phyloP scores from a whole-genome alignment of 2,329 filamentous ascomycete species.

The Ophiosphaerella herpotricha region DNA sequence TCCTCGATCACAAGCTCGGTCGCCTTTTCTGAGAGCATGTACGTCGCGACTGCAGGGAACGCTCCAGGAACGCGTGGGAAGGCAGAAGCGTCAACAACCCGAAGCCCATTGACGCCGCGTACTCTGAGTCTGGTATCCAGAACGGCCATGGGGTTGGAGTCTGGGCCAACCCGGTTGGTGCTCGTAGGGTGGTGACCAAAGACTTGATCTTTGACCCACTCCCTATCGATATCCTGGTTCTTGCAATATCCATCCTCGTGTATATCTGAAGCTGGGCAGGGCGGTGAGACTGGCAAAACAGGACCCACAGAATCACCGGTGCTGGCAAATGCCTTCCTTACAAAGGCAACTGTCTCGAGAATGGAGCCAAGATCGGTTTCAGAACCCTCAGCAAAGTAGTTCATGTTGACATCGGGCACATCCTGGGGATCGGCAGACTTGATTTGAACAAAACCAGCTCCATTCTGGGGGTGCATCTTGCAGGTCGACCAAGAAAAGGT shows the following conservation, averaged over 20 bases:
- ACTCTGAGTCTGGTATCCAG: constrained; percentile 42
- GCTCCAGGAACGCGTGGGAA: constrained; percentile 51
- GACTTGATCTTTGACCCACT: constrained; percentile 24
- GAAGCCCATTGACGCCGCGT: constrained; percentile 54
- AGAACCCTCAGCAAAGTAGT: constrained; percentile 51
- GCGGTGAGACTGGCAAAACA: constrained; percentile 42
- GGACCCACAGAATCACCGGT: constrained; percentile 53
- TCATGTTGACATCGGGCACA: constrained; percentile 57
- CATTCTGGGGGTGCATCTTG: constrained; percentile 66
- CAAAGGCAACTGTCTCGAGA: constrained; percentile 58
- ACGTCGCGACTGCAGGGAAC: constrained; percentile 57
- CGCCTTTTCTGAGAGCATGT: constrained; percentile 34
- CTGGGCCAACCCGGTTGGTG: constrained; percentile 26
- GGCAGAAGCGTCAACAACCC: constrained; percentile 47
- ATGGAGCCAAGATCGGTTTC: constrained; percentile 57
- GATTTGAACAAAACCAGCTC: constrained; percentile 62
- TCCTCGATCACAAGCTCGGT: constrained; percentile 25
- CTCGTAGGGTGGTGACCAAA: constrained; percentile 27
- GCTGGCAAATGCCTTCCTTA: constrained; percentile 61
- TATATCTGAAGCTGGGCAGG: constrained; percentile 45
- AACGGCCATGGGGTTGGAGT: constrained; percentile 36
- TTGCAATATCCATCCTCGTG: constrained; percentile 23
- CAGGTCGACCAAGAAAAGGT: constrained; percentile 55
- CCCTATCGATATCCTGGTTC: constrained; percentile 15
- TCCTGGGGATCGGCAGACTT: constrained; percentile 64